Conservation (phyloP, 805 yeast species). For the Torulaspora quercuum region DNA sequence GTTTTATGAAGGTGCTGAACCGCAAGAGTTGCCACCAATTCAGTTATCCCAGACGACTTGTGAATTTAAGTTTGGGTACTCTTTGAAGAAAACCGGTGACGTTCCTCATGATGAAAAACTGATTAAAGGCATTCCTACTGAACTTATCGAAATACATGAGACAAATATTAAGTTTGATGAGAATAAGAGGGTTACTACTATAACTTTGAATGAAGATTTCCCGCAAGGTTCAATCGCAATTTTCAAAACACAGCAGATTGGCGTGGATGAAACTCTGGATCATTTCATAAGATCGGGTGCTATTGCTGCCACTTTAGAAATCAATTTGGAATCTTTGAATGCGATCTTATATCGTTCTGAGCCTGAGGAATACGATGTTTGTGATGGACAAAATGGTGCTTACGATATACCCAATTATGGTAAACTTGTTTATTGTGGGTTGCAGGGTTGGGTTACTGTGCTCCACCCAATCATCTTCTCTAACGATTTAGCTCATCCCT, state of each 20-base stretch:
- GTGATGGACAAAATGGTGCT: conserved; percentile 66
- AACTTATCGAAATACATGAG: conserved; percentile 49
- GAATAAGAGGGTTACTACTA: conserved; percentile 44
- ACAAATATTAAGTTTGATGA: conserved; percentile 48
- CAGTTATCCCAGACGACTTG: conserved; percentile 58
- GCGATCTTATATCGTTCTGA: conserved; percentile 73
- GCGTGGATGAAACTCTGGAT: conserved; percentile 64
- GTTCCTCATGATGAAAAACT: conserved; percentile 36
- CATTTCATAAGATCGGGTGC: conserved; percentile 71
- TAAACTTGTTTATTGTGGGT: conserved; percentile 75
- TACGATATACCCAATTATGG: conserved; percentile 77
- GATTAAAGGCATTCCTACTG: conserved; percentile 64
- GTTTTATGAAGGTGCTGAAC: conserved; percentile 45
- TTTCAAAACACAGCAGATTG: conserved; percentile 63
- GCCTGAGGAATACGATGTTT: conserved; percentile 80
- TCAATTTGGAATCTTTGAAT: conserved; percentile 69
- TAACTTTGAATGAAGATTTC: conserved; percentile 59
- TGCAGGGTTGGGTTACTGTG: conserved; percentile 86
- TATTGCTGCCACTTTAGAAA: conserved; percentile 58
- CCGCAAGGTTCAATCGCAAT: conserved; percentile 92
- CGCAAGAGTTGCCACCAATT: conserved; percentile 57
- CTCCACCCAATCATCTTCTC: conserved; percentile 56
- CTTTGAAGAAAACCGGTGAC: conserved; percentile 53
- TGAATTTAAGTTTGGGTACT: conserved; percentile 54
- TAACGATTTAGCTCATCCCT: conserved; percentile 80